Evolutionary conservation across 345 rosid genomes (phyloP).

Genomic region (Brassica cretica): DNA sequence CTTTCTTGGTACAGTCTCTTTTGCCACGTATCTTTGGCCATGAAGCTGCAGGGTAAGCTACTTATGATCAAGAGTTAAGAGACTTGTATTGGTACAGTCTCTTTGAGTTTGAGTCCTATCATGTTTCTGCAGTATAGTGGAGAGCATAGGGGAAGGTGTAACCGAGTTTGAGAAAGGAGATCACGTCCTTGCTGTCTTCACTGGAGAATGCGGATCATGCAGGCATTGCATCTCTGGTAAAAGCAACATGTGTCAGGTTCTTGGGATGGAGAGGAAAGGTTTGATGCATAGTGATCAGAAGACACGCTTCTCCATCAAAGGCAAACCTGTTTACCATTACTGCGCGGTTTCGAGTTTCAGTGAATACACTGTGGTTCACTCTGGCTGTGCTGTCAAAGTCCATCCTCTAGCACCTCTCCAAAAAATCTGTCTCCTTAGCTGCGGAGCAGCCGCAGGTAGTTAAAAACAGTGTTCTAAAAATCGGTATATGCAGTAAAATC

Average conservation of each 20-base stretch:
- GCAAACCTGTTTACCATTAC: slow-evolving; percentile 78
- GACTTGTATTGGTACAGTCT: background rate
- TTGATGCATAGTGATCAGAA: slow-evolving; percentile 80
- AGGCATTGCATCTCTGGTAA: slow-evolving; percentile 71
- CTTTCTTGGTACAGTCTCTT: slow-evolving; percentile 56
- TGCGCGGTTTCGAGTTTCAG: slow-evolving; percentile 96
- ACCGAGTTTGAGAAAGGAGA: slow-evolving; percentile 82
- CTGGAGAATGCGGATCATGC: slow-evolving; percentile 79
- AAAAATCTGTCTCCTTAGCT: slow-evolving; percentile 85
- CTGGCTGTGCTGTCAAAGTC: slow-evolving; percentile 93
- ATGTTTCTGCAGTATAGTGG: slow-evolving; percentile 65
- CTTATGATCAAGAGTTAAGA: background rate
- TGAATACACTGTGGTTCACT: slow-evolving; percentile 86
- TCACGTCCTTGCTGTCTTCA: slow-evolving; percentile 80
- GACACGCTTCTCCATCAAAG: slow-evolving; percentile 74
- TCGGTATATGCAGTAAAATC: background rate
- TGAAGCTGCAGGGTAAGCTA: slow-evolving; percentile 85
- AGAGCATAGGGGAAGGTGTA: slow-evolving; percentile 78
- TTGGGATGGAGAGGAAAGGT: slow-evolving; percentile 86
- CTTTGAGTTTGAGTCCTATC: background rate
- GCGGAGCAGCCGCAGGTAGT: slow-evolving; percentile 86
- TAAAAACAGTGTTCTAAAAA: background rate
- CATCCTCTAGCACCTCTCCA: slow-evolving; percentile 62
- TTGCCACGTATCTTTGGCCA: slow-evolving; percentile 95
- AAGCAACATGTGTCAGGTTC: slow-evolving; percentile 80